Conservation (phyloP, 306 rosid species). For the Prunus mira region DNA sequence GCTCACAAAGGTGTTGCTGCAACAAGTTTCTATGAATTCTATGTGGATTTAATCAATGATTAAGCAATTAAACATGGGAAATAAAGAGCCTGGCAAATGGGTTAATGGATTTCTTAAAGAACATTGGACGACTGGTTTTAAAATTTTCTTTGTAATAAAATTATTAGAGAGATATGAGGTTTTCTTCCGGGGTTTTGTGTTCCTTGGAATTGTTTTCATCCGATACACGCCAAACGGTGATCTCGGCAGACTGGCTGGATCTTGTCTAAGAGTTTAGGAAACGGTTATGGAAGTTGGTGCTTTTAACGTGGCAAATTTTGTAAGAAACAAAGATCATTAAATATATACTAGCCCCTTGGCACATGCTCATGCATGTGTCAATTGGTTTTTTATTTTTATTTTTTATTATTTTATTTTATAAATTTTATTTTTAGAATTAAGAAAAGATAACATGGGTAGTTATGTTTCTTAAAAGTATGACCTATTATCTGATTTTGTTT, state of each 20-base stretch:
- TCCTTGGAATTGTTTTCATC: background rate
- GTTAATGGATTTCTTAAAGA: background rate
- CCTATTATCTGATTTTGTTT: too few species aligned
- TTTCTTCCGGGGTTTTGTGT: background rate
- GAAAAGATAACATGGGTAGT: too few species aligned
- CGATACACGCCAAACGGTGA: slow-evolving; percentile 31
- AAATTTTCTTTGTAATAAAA: background rate
- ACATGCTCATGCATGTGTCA: too few species aligned
- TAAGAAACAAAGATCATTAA: background rate
- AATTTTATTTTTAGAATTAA: too few species aligned
- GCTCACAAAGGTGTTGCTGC: background rate
- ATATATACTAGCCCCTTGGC: too few species aligned
- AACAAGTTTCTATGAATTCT: background rate
- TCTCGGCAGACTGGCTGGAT: slow-evolving; percentile 22
- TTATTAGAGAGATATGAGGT: background rate
- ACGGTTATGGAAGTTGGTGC: slow-evolving; percentile 29
- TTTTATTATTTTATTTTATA: too few species aligned
- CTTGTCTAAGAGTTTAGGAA: slow-evolving; percentile 31
- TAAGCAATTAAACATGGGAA: background rate
- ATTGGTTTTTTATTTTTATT: too few species aligned
- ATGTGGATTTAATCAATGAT: too few species aligned
- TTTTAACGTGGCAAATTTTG: background rate
- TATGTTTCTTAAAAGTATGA: too few species aligned
- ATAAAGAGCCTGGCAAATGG: background rate
- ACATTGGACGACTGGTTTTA: background rate